A percentile compares a stretch with the other conserved stretches of the same genome.
Evolutionary conservation across 495 filamentous ascomycete species (phyloP).

Genomic region (Recurvomyces mirabilis): DNA sequence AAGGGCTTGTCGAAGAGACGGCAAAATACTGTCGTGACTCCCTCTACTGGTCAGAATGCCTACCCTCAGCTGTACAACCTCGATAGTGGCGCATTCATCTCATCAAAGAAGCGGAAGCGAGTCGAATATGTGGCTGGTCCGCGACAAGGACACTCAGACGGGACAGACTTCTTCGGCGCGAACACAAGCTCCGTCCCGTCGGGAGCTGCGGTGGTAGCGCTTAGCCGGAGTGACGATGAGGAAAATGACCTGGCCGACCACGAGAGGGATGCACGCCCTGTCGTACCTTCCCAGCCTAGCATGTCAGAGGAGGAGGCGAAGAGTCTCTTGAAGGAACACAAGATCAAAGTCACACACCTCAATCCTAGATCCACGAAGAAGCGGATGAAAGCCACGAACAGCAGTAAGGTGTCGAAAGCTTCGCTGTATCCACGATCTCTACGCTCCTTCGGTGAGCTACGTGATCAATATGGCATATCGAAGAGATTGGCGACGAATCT

Average conservation of each 20-base stretch:
- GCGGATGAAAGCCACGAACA: constrained; percentile 30
- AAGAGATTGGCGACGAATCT: constrained; percentile 65
- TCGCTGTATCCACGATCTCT: constrained; percentile 66
- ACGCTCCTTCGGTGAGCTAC: constrained; percentile 62
- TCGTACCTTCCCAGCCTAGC: too few species aligned
- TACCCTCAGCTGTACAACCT: constrained; percentile 44
- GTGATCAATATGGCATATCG: constrained; percentile 56
- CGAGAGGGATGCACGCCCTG: too few species aligned
- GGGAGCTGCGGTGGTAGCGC: too few species aligned
- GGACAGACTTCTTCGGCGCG: constrained; percentile 30
- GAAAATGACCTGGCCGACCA: too few species aligned
- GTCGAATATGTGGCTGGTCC: constrained; percentile 8
- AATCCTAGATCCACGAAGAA: constrained; percentile 38
- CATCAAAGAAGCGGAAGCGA: constrained; percentile 22
- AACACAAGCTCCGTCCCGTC: background rate
- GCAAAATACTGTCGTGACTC: constrained; percentile 29
- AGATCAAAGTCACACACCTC: constrained; percentile 63
- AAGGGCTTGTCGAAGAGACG: constrained; percentile 31
- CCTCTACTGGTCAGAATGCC: constrained; percentile 41
- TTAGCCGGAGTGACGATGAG: too few species aligned
- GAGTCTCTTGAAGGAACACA: constrained; percentile 66
- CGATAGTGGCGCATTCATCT: background rate
- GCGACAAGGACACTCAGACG: constrained; percentile 9
- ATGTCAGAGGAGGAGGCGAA: constrained; percentile 48
- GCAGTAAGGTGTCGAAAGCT: constrained; percentile 34